Conservation (phyloP, 2,329 filamentous ascomycete genomes). For the Emergomyces pasteurianus region DNA sequence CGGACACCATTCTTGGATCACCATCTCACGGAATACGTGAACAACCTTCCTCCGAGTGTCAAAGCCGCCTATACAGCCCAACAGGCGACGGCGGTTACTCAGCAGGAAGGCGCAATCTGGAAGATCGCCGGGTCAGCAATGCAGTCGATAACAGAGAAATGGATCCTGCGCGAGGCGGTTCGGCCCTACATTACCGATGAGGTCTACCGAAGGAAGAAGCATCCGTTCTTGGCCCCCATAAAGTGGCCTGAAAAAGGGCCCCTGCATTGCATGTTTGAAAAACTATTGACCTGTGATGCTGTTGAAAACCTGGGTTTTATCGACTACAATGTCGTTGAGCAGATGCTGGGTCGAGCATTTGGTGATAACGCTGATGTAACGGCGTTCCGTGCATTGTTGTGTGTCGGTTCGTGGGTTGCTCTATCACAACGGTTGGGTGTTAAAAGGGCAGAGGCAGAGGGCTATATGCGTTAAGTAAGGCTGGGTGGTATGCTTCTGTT, state of each 20-base stretch:
- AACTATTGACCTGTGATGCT: slow-evolving; percentile 25
- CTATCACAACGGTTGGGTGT: slow-evolving; percentile 34
- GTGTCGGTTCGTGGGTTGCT: slow-evolving; percentile 35
- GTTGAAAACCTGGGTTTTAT: slow-evolving; percentile 32
- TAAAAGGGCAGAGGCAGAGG: neutral
- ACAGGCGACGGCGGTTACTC: slow-evolving; percentile 2
- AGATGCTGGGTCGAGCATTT: slow-evolving; percentile 30
- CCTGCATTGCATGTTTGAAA: slow-evolving; percentile 23
- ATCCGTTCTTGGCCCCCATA: slow-evolving; percentile 38
- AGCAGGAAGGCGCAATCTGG: neutral
- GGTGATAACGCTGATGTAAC: slow-evolving; percentile 21
- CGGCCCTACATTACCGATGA: slow-evolving; percentile 42
- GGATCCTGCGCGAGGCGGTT: slow-evolving; percentile 40
- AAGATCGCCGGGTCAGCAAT: slow-evolving; percentile 4
- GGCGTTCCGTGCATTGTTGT: slow-evolving; percentile 28
- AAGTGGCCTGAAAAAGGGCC: slow-evolving; percentile 33
- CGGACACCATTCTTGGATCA: slow-evolving; percentile 23
- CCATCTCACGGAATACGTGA: slow-evolving; percentile 18
- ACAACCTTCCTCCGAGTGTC: slow-evolving; percentile 19
- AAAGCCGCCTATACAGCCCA: slow-evolving; percentile 23
- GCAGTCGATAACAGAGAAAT: slow-evolving; percentile 34
- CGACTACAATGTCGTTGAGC: slow-evolving; percentile 25
- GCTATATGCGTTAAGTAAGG: neutral
- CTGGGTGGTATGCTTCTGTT: neutral
- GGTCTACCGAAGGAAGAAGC: slow-evolving; percentile 39